A percentile compares a stretch with the other conserved stretches of the same genome.
Conservation (phyloP, 1,284 basidiomycete genomes). For the Neotropicomus parvogracilis region DNA sequence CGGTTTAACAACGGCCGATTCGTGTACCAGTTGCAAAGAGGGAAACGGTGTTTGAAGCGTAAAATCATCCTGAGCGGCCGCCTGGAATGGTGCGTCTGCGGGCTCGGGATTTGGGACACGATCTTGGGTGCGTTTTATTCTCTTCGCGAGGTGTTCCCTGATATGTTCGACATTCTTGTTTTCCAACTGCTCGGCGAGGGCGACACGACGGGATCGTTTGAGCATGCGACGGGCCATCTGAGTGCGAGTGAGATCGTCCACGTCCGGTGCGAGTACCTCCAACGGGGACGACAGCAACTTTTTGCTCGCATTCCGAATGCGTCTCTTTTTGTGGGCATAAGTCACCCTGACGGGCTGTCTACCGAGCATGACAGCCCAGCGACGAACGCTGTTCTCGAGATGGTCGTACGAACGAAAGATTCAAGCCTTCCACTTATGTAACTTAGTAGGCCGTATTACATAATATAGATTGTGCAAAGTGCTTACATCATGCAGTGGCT, state of each 20-base stretch:
- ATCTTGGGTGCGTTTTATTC: slow-evolving; percentile 18
- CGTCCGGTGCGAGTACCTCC: slow-evolving; percentile 32
- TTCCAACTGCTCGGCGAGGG: slow-evolving; percentile 20
- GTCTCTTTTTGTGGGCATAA: slow-evolving; percentile 31
- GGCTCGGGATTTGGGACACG: slow-evolving; percentile 1
- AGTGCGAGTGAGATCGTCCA: slow-evolving; percentile 35
- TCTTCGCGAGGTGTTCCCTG: slow-evolving; percentile 23
- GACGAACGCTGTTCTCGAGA: neutral
- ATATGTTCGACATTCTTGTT: slow-evolving; percentile 20
- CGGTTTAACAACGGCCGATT: slow-evolving; percentile 1
- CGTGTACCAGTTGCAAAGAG: slow-evolving; percentile 5
- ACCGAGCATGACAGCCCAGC: slow-evolving; percentile 10
- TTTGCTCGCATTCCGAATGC: slow-evolving; percentile 7
- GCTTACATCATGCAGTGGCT: slow-evolving; percentile 25
- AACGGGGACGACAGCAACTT: slow-evolving; percentile 38
- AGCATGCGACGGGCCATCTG: slow-evolving; percentile 50
- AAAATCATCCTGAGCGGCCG: neutral
- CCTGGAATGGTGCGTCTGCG: neutral
- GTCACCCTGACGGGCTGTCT: slow-evolving; percentile 26
- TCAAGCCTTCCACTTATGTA: neutral
- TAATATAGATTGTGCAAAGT: too few species aligned
- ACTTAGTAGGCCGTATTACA: slow-evolving; percentile 1
- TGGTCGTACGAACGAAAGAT: slow-evolving; percentile 3
- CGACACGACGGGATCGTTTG: slow-evolving; percentile 42
- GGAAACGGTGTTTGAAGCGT: slow-evolving; percentile 26